Percentiles rank a stretch among this genome's conserved stretches.
Evolutionary conservation across 179 eudicot genomes (phyloP).

Genomic region (Camellia oleifera): DNA sequence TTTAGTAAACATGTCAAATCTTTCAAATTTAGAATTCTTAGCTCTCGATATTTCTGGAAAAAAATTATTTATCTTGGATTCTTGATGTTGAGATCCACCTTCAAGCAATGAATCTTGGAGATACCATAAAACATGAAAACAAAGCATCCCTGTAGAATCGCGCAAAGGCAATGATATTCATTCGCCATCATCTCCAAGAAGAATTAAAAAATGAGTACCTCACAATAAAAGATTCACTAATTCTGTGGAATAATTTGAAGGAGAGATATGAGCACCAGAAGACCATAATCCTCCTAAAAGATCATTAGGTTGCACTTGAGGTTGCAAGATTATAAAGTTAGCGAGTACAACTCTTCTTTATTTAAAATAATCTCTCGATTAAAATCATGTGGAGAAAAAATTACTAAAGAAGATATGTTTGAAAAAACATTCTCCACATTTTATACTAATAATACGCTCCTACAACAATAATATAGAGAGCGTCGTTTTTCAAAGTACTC

Average conservation of each 20-base stretch:
- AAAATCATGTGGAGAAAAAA: background rate
- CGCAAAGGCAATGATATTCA: background rate
- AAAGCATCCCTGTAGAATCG: background rate
- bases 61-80: background rate
- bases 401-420: background rate
- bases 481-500: background rate
- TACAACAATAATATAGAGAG: background rate
- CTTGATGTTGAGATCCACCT: background rate
- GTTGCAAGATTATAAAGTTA: background rate
- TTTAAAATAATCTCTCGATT: background rate
- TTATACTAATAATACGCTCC: background rate
- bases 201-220: background rate
- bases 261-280: background rate
- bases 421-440: conserved; percentile 6
- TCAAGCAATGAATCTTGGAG: background rate
- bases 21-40: no score
- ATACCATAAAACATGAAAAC: background rate
- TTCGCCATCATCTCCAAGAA: background rate
- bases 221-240: background rate
- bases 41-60: no score
- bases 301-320: background rate
- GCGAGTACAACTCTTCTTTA: background rate
- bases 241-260: background rate
- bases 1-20: no score
- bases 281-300: background rate